These are phyloP conservation scores for Pulveroboletus sp. DNA, from an alignment of 768 basidiomycete species.

Conservation along the genomic window DNA sequence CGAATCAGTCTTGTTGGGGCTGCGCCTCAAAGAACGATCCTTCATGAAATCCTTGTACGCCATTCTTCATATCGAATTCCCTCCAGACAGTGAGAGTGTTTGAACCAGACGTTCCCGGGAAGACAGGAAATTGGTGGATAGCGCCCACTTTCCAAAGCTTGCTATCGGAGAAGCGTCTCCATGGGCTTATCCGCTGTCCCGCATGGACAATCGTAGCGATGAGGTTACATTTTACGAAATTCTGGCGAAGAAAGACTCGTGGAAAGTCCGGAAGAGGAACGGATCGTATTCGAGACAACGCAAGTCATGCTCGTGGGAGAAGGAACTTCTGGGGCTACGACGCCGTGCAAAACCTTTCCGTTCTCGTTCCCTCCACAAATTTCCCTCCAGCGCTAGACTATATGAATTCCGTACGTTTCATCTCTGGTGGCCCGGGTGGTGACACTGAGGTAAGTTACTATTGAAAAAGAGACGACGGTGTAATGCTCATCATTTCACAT, in stretches of 20 bases:
- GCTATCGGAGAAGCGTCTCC: neutral
- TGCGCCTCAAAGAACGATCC: conserved; percentile 21
- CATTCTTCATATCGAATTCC: neutral
- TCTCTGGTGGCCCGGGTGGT: neutral
- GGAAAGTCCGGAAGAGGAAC: conserved; percentile 20
- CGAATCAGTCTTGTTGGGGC: conserved; percentile 4
- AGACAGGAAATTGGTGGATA: no score
- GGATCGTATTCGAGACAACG: conserved; percentile 13
- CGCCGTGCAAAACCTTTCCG: conserved; percentile 8
- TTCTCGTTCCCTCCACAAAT: conserved; percentile 22
- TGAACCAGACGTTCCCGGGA: conserved; percentile 3
- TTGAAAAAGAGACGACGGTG: neutral
- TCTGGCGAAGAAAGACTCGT: conserved; percentile 10
- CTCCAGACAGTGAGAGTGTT: neutral
- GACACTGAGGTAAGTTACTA: neutral
- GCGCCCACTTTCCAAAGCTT: no score
- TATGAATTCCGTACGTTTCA: no score
- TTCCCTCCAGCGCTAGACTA: conserved; percentile 14
- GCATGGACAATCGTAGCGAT: neutral
- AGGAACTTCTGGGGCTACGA: neutral
- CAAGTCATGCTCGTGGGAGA: neutral
- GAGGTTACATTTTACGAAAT: neutral
- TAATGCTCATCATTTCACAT: neutral
- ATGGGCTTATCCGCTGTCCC: neutral
- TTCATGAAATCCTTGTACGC: conserved; percentile 13